These are phyloP conservation scores for Cardamine occulta DNA, from an alignment of 345 rosid genomes.

Conservation along the genomic window DNA sequence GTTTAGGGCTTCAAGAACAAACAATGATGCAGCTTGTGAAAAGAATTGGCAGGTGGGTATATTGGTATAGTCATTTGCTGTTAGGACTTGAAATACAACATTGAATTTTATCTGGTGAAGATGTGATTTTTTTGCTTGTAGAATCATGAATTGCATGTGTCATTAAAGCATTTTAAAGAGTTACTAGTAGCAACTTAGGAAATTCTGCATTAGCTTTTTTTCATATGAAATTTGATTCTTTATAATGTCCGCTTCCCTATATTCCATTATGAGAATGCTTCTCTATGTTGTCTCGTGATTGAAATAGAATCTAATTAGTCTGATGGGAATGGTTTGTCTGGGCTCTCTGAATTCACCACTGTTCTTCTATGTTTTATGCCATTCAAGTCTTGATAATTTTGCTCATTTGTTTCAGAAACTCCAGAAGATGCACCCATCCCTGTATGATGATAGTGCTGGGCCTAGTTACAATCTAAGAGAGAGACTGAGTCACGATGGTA, in stretches of 20 bases:
- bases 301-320: constrained; percentile 5
- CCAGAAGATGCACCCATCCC: constrained; percentile 76
- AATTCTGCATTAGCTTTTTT: constrained; percentile 13
- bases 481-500: constrained; percentile 48
- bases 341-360: constrained; percentile 15
- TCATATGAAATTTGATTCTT: not conserved
- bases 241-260: not conserved
- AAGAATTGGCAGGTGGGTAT: constrained; percentile 59
- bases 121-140: not conserved
- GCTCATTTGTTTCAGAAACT: constrained; percentile 54
- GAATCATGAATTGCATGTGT: constrained; percentile 2
- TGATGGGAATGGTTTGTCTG: constrained; percentile 1
- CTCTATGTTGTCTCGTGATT: not conserved
- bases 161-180: not conserved
- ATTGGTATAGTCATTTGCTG: constrained; percentile 15
- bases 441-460: constrained; percentile 72
- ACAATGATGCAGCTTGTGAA: constrained; percentile 47
- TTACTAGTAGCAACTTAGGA: not conserved
- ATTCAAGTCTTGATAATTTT: constrained; percentile 31
- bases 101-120: not conserved
- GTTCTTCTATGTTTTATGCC: constrained; percentile 14
- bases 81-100: not conserved
- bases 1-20: constrained; percentile 58
- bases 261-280: not conserved
- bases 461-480: constrained; percentile 75